Evolutionary conservation across 306 rosid genomes (phyloP).

Genomic region (Cajanus cajan): DNA sequence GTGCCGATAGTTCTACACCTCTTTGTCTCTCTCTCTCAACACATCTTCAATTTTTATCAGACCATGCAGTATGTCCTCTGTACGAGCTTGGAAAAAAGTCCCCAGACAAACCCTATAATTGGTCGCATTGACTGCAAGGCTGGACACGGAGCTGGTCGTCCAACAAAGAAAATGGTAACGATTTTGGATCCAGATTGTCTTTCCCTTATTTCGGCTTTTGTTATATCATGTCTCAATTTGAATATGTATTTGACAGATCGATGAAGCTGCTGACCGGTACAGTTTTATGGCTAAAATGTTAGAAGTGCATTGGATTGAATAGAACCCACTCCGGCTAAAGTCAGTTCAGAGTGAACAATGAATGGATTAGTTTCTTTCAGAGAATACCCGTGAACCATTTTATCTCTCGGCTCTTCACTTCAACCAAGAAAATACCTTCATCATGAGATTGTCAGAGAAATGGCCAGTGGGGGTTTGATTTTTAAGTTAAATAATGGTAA

Average conservation of each 20-base stretch:
- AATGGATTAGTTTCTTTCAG: neutral
- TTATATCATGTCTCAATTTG: constrained; percentile 8
- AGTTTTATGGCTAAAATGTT: constrained; percentile 50
- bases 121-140: constrained; percentile 96
- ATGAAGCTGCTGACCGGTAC: constrained; percentile 50
- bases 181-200: neutral
- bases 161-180: constrained; percentile 82
- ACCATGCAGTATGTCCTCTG: constrained; percentile 76
- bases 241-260: constrained; percentile 34
- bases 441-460: neutral
- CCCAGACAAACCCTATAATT: constrained; percentile 83
- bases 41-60: constrained; percentile 36
- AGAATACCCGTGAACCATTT: neutral
- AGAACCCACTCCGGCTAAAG: neutral
- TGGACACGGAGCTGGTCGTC: constrained; percentile 77
- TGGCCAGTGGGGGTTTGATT: neutral
- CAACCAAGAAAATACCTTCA: neutral
- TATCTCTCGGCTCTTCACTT: neutral
- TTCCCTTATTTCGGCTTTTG: neutral
- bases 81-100: constrained; percentile 75
- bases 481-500: neutral
- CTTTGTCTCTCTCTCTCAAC: neutral
- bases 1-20: neutral
- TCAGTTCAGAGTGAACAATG: neutral
- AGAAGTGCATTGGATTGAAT: constrained; percentile 40